Evolutionary conservation across 2,329 filamentous ascomycete species (phyloP).

Genomic region (Colletotrichum sp.): DNA sequence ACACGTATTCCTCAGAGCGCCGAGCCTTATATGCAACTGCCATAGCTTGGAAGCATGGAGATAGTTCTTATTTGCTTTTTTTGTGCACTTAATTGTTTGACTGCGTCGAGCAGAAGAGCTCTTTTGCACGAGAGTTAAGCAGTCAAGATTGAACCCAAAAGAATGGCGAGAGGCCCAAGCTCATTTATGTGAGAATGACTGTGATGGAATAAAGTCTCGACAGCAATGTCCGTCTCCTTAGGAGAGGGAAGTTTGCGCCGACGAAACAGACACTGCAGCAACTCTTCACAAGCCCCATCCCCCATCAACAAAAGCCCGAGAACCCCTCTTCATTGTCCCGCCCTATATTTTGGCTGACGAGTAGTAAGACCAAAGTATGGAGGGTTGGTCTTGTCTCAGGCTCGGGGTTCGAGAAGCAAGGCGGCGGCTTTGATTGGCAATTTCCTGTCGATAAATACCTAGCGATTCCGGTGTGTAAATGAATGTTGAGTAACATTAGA

Average conservation of each 20-base stretch:
- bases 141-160: neutral
- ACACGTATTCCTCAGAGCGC: neutral
- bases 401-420: neutral
- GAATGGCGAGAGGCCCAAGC: fast-evolving
- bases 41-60: neutral
- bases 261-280: neutral
- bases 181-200: neutral
- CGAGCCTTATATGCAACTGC: neutral
- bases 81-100: neutral
- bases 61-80: neutral
- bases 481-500: neutral
- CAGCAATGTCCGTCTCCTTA: neutral
- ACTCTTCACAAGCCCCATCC: fast-evolving
- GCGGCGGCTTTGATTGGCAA: neutral
- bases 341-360: fast-evolving
- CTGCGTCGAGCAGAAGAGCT: neutral
- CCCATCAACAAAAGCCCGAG: neutral
- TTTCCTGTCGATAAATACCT: neutral
- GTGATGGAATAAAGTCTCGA: fast-evolving
- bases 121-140: fast-evolving
- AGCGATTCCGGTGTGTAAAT: neutral
- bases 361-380: neutral
- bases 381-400: fast-evolving
- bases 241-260: neutral
- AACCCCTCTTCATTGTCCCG: neutral